These are phyloP conservation scores for Oryza coarctata DNA, from an alignment of 176 grass and related monocot genomes.

Conservation along the genomic window DNA sequence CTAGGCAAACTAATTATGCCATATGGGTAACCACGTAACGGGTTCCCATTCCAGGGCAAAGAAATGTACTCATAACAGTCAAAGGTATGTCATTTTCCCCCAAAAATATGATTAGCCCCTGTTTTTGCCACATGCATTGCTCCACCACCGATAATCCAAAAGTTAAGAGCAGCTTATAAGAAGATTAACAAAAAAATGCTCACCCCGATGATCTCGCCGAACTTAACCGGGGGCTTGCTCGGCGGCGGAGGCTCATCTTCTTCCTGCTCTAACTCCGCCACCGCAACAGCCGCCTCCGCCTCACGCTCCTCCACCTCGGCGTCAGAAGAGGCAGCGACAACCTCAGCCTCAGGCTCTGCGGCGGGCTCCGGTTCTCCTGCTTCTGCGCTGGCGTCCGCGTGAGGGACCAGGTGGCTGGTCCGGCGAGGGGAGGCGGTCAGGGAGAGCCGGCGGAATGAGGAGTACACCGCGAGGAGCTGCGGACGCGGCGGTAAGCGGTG, in stretches of 20 bases:
- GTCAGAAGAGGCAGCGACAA: constrained; percentile 34
- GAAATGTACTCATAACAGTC: not conserved
- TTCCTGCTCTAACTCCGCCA: constrained; percentile 31
- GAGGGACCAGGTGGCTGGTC: constrained; percentile 34
- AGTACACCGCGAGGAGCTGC: constrained; percentile 40
- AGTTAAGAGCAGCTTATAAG: not conserved
- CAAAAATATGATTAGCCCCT: not conserved
- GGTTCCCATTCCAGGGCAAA: not conserved
- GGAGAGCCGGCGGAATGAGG: constrained; percentile 50
- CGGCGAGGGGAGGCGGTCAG: constrained; percentile 45
- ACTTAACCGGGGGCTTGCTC: constrained; percentile 60
- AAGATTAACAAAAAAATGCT: constrained; percentile 2
- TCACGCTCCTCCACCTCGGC: constrained; percentile 32
- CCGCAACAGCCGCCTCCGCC: constrained; percentile 35
- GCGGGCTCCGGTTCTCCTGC: constrained; percentile 28
- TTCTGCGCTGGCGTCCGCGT: constrained; percentile 36
- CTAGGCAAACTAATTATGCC: constrained; percentile 5
- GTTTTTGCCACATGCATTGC: not conserved
- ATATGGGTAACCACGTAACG: not conserved
- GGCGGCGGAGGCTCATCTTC: constrained; percentile 48
- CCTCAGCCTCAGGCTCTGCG: not conserved
- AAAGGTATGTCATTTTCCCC: not conserved
- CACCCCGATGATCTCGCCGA: constrained; percentile 94
- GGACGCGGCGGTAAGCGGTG: constrained; percentile 31
- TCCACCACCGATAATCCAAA: not conserved